These are phyloP conservation scores for Periconia sp. DNA, from an alignment of 2,329 filamentous ascomycete genomes.

Conservation along the genomic window DNA sequence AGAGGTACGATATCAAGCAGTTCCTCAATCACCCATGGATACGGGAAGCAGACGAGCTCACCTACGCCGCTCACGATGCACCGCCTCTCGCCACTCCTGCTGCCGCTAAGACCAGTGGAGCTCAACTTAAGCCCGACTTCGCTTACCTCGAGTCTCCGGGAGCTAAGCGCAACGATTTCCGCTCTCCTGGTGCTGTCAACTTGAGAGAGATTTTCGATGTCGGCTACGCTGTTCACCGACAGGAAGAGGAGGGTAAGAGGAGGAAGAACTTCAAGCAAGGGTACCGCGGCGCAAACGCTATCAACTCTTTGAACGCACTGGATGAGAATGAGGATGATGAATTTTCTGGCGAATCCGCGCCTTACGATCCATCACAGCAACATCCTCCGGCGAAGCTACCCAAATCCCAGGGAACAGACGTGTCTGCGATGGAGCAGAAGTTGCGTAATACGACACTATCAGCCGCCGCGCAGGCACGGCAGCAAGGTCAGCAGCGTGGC, in stretches of 20 bases:
- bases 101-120: slow-evolving; percentile 27
- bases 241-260: slow-evolving; percentile 93
- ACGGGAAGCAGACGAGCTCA: slow-evolving; percentile 67
- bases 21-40: slow-evolving; percentile 98
- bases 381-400: slow-evolving; percentile 66
- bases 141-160: slow-evolving; percentile 61
- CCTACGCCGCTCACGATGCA: slow-evolving; percentile 67
- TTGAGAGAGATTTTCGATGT: slow-evolving; percentile 97
- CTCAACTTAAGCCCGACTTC: slow-evolving; percentile 54
- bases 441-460: slow-evolving; percentile 81
- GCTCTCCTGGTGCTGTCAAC: slow-evolving; percentile 92
- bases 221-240: slow-evolving; percentile 93
- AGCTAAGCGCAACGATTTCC: slow-evolving; percentile 83
- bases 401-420: slow-evolving; percentile 63
- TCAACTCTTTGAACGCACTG: slow-evolving; percentile 66
- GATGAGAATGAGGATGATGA: slow-evolving; percentile 68
- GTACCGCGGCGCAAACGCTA: slow-evolving; percentile 63
- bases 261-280: slow-evolving; percentile 80
- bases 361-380: slow-evolving; percentile 51
- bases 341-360: slow-evolving; percentile 62
- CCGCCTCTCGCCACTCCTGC: slow-evolving; percentile 72
- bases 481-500: slow-evolving; percentile 62
- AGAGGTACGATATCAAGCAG: slow-evolving; percentile 89
- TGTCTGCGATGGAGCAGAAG: slow-evolving; percentile 80
- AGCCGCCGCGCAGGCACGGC: slow-evolving; percentile 63